Evolutionary conservation across 2,329 filamentous ascomycete species (phyloP).

Genomic region (Cordyceps militaris): DNA sequence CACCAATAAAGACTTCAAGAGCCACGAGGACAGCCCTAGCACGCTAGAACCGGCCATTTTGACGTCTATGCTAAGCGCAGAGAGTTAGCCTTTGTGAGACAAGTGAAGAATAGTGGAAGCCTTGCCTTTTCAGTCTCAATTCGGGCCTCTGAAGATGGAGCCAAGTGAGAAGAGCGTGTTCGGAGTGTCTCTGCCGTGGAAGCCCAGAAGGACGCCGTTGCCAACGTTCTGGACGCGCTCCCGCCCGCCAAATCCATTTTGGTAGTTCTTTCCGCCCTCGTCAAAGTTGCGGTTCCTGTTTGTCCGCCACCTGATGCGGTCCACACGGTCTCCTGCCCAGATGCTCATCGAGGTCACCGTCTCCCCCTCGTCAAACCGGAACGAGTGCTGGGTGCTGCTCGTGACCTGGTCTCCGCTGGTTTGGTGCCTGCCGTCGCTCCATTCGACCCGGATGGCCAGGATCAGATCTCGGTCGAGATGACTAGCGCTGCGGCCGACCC

Average conservation of each 20-base stretch:
- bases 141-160: background rate
- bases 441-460: background rate
- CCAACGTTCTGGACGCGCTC: background rate
- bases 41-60: too few species aligned
- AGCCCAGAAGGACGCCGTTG: background rate
- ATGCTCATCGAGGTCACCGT: background rate
- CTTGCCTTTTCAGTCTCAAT: background rate
- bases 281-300: background rate
- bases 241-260: background rate
- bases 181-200: background rate
- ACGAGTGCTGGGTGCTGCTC: background rate
- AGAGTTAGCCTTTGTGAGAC: too few species aligned
- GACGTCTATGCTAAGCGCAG: too few species aligned
- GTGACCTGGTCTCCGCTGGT: background rate
- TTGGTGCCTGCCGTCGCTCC: background rate
- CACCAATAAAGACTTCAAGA: too few species aligned
- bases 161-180: background rate
- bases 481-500: background rate
- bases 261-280: background rate
- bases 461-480: background rate
- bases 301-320: background rate
- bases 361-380: background rate
- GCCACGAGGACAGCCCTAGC: too few species aligned
- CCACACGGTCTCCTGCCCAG: background rate
- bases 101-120: too few species aligned